Evolutionary conservation across 2,329 filamentous ascomycete species (phyloP).

Genomic region (Zalaria obscura): DNA sequence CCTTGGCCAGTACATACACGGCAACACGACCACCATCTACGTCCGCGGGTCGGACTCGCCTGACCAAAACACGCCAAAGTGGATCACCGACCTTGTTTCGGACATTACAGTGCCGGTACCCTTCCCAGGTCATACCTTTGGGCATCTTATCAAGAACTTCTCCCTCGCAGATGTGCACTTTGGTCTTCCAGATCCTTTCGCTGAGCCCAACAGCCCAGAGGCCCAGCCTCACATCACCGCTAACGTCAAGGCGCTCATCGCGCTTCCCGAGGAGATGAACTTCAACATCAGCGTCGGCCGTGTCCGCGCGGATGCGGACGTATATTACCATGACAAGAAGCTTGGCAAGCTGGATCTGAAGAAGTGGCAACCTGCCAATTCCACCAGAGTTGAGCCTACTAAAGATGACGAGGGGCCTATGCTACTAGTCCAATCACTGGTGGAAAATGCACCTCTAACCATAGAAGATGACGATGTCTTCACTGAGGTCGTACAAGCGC

Average conservation of each 20-base stretch:
- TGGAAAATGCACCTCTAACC: conserved; percentile 66
- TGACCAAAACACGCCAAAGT: conserved; percentile 55
- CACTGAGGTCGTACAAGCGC: conserved; percentile 61
- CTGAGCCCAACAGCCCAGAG: conserved; percentile 59
- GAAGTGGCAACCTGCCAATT: conserved; percentile 76
- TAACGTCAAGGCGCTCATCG: conserved; percentile 64
- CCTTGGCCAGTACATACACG: conserved; percentile 67
- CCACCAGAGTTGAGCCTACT: conserved; percentile 48
- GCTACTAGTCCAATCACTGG: conserved; percentile 60
- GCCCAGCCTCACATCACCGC: conserved; percentile 70
- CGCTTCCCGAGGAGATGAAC: conserved; percentile 73
- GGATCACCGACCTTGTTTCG: conserved; percentile 68
- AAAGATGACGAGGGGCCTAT: conserved; percentile 40
- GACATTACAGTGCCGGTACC: conserved; percentile 74
- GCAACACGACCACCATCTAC: conserved; percentile 64
- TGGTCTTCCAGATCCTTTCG: conserved; percentile 64
- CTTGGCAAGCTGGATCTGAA: conserved; percentile 67
- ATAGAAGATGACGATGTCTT: conserved; percentile 73
- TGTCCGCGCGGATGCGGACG: conserved; percentile 63
- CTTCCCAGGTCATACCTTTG: conserved; percentile 69
- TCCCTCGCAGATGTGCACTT: conserved; percentile 77
- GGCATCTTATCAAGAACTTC: conserved; percentile 76
- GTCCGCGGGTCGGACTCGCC: conserved; percentile 63
- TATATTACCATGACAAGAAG: conserved; percentile 64
- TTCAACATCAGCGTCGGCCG: conserved; percentile 65